Base-by-base conservation (phyloP, 495 filamentous ascomycete genomes). In the Jackrogersella minutella region DNA sequence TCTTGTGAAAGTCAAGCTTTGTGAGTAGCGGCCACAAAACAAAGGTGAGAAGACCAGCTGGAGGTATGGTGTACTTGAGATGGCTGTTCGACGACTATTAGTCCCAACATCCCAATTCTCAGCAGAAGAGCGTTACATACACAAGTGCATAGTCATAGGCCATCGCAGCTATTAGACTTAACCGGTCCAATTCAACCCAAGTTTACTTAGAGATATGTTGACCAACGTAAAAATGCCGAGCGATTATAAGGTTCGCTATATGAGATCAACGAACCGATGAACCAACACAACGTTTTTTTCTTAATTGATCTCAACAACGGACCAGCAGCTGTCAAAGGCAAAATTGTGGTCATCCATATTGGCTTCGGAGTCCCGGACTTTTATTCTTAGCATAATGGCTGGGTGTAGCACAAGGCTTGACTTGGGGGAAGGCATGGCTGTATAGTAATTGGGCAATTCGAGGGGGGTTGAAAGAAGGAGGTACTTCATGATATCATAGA, bases 101-200 rank as follows among this genome's bases (percentile, higher is more conserved):
- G 40, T 49, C 34, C 61, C 50, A 8, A 14, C 26, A 5, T 3
- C 26, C 7, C 26, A 7, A 30, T 3, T 57, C n/a, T 37, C 22
- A 54, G 16, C 22, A 10, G 7, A 22, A 8, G 8, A 13, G 31
- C 17, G 61, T 19, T 10, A 22, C 86, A 76, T 82, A 89, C 86
- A 90, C 87, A 55, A 87, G 74, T 36, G 85, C 85, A 80, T 90
- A 90, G 52, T 88, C 87, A 74, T 78, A 82, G n/a, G 85, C 87
- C 87, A 89, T 88, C 28, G 71, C 76, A 51, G 24, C 19, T 50
- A 14, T 40, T 22, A 56, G 36, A 19, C 31, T 41, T 59, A 21
- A 47, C 41, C 22, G 22, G 21, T 58, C 58, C n/a, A 16, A 6
- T 7, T 31, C 7, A 21, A 50, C 16, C 10, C 41, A 43, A 33